Evolutionary conservation across 768 basidiomycete genomes (phyloP), one percentile per base, ranked within the genome.

Genomic region (Auricularia cornea): DNA sequence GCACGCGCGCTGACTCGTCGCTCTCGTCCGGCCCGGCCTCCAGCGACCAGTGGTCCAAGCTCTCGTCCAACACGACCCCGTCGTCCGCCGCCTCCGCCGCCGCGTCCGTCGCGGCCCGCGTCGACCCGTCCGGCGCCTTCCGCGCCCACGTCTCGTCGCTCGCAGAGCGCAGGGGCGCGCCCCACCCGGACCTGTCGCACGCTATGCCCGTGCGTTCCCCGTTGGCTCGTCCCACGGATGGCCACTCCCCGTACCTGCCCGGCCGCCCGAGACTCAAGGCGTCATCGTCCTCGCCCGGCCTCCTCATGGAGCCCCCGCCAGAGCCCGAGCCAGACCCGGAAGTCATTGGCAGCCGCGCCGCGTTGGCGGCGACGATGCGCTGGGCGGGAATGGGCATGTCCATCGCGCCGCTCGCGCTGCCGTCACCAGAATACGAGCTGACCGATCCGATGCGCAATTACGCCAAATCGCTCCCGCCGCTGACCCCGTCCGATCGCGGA

Each of bases 401-500:
- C 68, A 85, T 98, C 62, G 87, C 92, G 0, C 94, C 94, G 0
- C 80, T 98, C 29, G 87, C 91, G 0, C 80, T 95, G 1, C 94
- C 94, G 2, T 92, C 89, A 12, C 94, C 94, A 0, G 94, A 98
- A 70, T 87, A 90, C 68, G 94, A 97, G 70, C 82, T 96, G 29
- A 88, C 88, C 11, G 94, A 97, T 74, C 94, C 94, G 0, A 87
- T 97, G 85, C 85, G 90, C 40, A 28, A 57, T 30, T 57, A 57
- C 28, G 26, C 16, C 26, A 57, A 30, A 31, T 33, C 33, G 32
- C 54, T 62, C 10, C 54, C 54, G 12, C 54, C 54, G 30, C 54
- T 26, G 26, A 57, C 54, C 14, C 54, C 54, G 2, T 16, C 44
- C 63, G 48, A 61, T 23, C 56, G 69, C 12, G 68, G 70, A 1